Conservation (phyloP, 441 rosid genomes). For the Croton setiger region DNA sequence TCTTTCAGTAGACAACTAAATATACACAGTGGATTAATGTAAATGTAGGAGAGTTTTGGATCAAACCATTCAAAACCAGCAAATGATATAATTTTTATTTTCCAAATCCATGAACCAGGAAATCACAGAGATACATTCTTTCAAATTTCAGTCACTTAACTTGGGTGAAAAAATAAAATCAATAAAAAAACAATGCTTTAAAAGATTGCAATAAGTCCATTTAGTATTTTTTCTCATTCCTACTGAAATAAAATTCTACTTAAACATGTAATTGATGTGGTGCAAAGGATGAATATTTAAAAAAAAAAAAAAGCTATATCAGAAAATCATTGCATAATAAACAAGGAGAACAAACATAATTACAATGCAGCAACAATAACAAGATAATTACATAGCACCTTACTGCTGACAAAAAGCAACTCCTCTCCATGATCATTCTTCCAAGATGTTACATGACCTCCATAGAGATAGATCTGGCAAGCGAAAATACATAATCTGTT, state of each 20-base stretch:
- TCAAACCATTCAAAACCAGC: background rate
- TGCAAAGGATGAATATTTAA: background rate
- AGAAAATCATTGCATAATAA: background rate
- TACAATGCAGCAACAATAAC: background rate
- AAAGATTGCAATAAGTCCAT: background rate
- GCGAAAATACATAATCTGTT: background rate
- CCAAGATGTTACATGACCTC: constrained; percentile 96
- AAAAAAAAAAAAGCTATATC: background rate
- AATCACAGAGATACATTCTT: background rate
- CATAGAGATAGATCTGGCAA: constrained; percentile 74
- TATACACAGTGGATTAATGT: background rate
- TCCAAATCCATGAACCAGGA: background rate
- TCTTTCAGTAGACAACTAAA: background rate
- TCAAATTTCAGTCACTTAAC: background rate
- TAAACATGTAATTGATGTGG: background rate
- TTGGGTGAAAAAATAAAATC: background rate
- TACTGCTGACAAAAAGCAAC: constrained; percentile 65
- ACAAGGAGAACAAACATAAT: background rate
- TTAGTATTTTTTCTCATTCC: background rate
- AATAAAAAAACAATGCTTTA: background rate
- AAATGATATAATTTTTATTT: background rate
- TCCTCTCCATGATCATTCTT: constrained; percentile 77
- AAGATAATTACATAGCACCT: constrained; percentile 40
- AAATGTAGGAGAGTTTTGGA: background rate
- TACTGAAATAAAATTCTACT: background rate